Evolutionary conservation across 306 rosid species (phyloP).

Genomic region (Ceratonia siliqua): DNA sequence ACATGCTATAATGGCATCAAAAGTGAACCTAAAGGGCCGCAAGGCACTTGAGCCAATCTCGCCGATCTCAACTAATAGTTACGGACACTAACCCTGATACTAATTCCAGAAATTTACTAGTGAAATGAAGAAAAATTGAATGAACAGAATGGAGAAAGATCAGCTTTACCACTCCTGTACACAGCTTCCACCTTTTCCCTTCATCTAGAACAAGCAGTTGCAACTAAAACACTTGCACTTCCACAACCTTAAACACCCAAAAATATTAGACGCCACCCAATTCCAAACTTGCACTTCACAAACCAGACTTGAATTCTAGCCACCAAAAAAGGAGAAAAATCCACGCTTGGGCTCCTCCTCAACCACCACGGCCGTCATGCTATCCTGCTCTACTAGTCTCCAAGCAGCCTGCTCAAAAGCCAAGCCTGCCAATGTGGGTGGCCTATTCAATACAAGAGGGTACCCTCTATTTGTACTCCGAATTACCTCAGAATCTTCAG

Average conservation of each 20-base stretch:
- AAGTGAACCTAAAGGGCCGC: background rate
- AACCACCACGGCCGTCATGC: constrained; percentile 85
- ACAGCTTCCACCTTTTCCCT: constrained; percentile 31
- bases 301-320: constrained; percentile 30
- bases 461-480: constrained; percentile 92
- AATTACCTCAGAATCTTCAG: constrained; percentile 89
- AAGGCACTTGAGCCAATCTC: background rate
- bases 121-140: constrained; percentile 30
- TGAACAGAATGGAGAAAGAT: constrained; percentile 17
- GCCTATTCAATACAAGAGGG: constrained; percentile 85
- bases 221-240: constrained; percentile 6
- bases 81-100: background rate
- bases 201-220: background rate
- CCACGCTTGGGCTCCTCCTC: constrained; percentile 96
- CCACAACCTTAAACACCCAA: background rate
- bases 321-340: constrained; percentile 94
- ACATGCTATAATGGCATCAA: constrained; percentile 7
- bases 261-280: background rate
- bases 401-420: constrained; percentile 99
- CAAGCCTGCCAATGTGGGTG: constrained; percentile 94
- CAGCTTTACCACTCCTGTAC: constrained; percentile 48
- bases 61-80: background rate
- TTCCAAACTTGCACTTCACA: background rate
- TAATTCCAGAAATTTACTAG: constrained; percentile 14
- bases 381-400: constrained; percentile 98